These are phyloP conservation scores for Neohortaea acidophila DNA, from an alignment of 495 filamentous ascomycete genomes.

Conservation along the genomic window DNA sequence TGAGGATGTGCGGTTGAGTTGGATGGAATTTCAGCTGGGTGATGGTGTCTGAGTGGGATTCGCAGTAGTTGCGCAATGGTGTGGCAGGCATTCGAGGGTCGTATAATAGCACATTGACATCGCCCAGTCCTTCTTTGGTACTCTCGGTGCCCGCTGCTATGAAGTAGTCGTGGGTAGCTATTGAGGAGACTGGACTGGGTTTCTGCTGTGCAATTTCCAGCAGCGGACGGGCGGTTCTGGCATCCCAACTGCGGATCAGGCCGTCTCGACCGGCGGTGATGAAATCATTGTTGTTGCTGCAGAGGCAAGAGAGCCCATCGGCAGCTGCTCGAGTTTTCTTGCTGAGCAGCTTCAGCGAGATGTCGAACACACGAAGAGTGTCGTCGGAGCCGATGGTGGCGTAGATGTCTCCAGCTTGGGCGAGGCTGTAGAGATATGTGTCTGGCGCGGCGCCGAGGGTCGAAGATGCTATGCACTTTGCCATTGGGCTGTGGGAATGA, in stretches of 20 bases:
- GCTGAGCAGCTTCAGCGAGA: constrained; percentile 11
- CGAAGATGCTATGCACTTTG: constrained; percentile 5
- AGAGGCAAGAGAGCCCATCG: constrained; percentile 42
- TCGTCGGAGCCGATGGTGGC: constrained; percentile 32
- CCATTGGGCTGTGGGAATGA: too few species aligned
- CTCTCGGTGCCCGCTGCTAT: constrained; percentile 65
- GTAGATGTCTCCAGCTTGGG: constrained; percentile 8
- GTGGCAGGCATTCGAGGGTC: constrained; percentile 45
- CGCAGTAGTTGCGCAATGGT: constrained; percentile 50
- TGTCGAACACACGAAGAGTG: constrained; percentile 40
- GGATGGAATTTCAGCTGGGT: constrained; percentile 56
- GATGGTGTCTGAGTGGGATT: constrained; percentile 85
- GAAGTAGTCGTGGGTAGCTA: constrained; percentile 46
- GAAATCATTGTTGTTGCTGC: constrained; percentile 32
- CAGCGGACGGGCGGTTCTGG: constrained; percentile 13
- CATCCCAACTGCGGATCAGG: constrained; percentile 42
- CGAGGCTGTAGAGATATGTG: constrained; percentile 14
- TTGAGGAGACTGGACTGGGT: constrained; percentile 37
- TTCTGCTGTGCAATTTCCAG: constrained; percentile 3
- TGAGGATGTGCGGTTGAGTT: constrained; percentile 52
- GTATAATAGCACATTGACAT: constrained; percentile 39
- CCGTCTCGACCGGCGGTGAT: constrained; percentile 51
- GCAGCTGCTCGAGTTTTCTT: constrained; percentile 23
- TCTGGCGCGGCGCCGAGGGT: constrained; percentile 8
- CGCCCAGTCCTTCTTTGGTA: constrained; percentile 33